A percentile compares a stretch with the other conserved stretches of the same genome.
These are phyloP conservation scores for Papilionanthe hybrid DNA, from an alignment of 116 monocot species.

Conservation along the genomic window DNA sequence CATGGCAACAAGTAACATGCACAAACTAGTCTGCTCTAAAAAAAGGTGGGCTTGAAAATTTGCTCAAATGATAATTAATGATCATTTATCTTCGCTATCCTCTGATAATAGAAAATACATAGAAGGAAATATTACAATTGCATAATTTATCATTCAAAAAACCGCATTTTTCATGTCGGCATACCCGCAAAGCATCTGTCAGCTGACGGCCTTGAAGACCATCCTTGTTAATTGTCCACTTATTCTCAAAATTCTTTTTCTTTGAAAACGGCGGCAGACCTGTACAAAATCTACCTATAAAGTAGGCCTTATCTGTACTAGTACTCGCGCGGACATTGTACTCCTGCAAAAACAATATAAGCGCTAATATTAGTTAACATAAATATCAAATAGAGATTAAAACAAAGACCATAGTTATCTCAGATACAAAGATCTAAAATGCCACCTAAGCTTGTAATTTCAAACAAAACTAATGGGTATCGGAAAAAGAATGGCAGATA, in stretches of 20 bases:
- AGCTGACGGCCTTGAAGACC: slow-evolving; percentile 85
- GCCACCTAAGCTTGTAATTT: neutral
- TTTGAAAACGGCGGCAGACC: slow-evolving; percentile 91
- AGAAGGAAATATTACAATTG: no score
- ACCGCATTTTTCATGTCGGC: neutral
- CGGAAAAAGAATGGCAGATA: neutral
- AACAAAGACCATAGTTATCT: neutral
- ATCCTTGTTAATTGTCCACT: slow-evolving; percentile 93
- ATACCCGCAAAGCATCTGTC: slow-evolving; percentile 69
- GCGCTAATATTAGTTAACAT: slow-evolving; percentile 4
- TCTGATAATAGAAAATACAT: neutral
- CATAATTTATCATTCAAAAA: no score
- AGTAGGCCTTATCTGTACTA: slow-evolving; percentile 61
- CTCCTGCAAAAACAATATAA: slow-evolving; percentile 42
- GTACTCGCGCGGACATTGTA: slow-evolving; percentile 90
- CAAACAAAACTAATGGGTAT: neutral
- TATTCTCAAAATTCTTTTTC: slow-evolving; percentile 89
- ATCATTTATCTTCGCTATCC: neutral
- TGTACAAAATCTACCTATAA: slow-evolving; percentile 84
- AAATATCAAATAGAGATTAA: neutral
- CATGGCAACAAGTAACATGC: neutral
- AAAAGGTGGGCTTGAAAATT: no score
- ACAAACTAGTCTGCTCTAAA: neutral
- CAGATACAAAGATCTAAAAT: neutral
- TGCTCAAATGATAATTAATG: neutral